Base-by-base conservation (phyloP, 306 rosid genomes). In the Cucurbita ficifolia region DNA sequence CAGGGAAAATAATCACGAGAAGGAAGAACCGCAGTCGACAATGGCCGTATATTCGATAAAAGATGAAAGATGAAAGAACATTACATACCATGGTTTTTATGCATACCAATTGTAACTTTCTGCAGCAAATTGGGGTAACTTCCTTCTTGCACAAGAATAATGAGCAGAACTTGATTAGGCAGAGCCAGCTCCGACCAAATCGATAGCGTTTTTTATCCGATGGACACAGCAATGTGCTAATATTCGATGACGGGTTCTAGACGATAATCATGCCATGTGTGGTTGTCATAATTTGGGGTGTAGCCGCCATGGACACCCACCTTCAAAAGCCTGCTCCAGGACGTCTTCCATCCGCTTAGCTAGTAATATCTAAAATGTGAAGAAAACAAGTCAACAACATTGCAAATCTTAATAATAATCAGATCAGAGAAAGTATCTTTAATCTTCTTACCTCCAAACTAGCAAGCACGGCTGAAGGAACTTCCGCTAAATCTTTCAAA, bases 401-500 rank as follows among this genome's bases (percentile, higher is more conserved):
- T 11, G 50, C 50, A 45, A 46, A 46, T 46, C 6, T 46, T 29
- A 3, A 29, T 29, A 29, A 3, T 29, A 29, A 29, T 29, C 33
- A 29, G 33, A 29, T 48, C n/a, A 48, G 8, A 49, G 4, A 49
- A 49, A 49, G 18, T 1, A 5, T 6, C 53, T 4, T 49, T 49
- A 14, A 5, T 49, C 7, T 14, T 49, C 53, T 49, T 81, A 90
- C 98, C 98, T 94, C 98, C 82, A 94, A 73, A 78, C 75, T 82
- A 22, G 85, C 83, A 59, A 90, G 90, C 79, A 94, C 97, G 6
- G 85, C 81, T 10, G 98, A 62, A 75, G 98, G 97, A 45, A 94
- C 95, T 84, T 94, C 98, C 73, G 75, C 93, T 79, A 91, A 88
- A 85, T 94, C 99, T 79, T 94, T 94, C 89, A 86, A 77, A 79